Evolutionary conservation across 148 eudicot genomes (phyloP), one percentile per base, ranked within the genome.

Genomic region (Talinum fruticosum): DNA sequence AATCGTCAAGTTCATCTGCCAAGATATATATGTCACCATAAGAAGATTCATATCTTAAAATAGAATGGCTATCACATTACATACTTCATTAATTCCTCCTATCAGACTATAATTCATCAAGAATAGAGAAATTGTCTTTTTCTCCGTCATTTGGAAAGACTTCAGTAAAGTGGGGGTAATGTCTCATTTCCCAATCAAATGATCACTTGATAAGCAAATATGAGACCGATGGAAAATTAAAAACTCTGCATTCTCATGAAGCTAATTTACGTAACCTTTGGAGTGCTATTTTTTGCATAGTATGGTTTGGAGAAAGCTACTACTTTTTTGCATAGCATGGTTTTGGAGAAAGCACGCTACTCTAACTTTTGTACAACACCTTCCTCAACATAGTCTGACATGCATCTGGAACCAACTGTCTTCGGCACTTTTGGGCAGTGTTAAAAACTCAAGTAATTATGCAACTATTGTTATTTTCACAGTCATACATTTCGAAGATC

Each of bases 1-100:
- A 85, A 86, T 90, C 93, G 64, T 94, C 97, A 75, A 90, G 93
- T 76, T 96, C 90, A 84, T 91, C 99, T 96, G 89, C 79, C 78
- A 85, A 75, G 76, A 79, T 3, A 35, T 45, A 53, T 69, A 51
- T 61, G 67, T 28, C 41, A 49, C 33, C 26, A 74, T 44, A 45
- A 67, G 30, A n/a, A 23, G 12, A 51, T 30, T 28, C 32, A 29
- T n/a, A 15, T 10, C 41, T 32, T 16, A 29, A 66, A 65, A 72
- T 35, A 53, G 45, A 41, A 62, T 37, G 28, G 23, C 23, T 30
- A 67, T 51, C 15, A 26, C 41, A 15, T 29, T 10, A 68, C 4
- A 38, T 30, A 24, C 64, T 80, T 51, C 33, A 53, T 23, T 35
- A 34, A 16, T 19, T 23, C 41, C 14, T 36, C 33, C 2, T 41